Conservation (phyloP, 2,329 filamentous ascomycete genomes). For the Colletotrichum graminicola region DNA sequence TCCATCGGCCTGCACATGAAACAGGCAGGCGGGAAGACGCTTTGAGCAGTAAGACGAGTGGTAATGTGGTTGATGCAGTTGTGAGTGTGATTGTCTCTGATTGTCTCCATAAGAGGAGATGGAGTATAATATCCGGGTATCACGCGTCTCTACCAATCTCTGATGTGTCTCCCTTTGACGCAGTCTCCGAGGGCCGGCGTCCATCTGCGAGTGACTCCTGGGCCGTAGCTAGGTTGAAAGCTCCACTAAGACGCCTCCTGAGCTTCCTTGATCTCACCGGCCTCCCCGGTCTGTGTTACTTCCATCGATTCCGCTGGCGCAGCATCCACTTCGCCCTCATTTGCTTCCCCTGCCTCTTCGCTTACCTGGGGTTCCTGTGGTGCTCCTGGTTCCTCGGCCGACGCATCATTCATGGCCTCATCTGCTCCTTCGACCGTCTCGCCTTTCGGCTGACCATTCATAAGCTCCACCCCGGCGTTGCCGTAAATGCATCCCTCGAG, state of each 20-base stretch:
- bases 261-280: neutral
- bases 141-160: slow-evolving; percentile 26
- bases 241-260: slow-evolving; percentile 2
- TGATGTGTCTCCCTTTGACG: neutral
- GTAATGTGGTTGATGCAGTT: neutral
- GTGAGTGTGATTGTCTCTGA: neutral
- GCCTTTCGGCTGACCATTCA: slow-evolving; percentile 15
- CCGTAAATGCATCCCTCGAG: slow-evolving; percentile 38
- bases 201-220: neutral
- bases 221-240: neutral
- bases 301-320: neutral
- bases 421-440: slow-evolving; percentile 13
- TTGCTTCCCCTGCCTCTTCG: neutral
- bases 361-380: slow-evolving; percentile 1
- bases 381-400: neutral
- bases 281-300: slow-evolving; percentile 3
- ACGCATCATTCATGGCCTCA: slow-evolving; percentile 31
- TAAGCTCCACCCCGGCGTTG: neutral
- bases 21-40: neutral
- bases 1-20: neutral
- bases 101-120: neutral
- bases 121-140: slow-evolving; percentile 27
- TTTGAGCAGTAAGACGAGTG: neutral
- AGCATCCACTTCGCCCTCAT: neutral
- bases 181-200: neutral